Percentiles rank a stretch among this genome's conserved stretches.
Evolutionary conservation across 768 basidiomycete species (phyloP).

Genomic region (Sarcomyxa edulis): DNA sequence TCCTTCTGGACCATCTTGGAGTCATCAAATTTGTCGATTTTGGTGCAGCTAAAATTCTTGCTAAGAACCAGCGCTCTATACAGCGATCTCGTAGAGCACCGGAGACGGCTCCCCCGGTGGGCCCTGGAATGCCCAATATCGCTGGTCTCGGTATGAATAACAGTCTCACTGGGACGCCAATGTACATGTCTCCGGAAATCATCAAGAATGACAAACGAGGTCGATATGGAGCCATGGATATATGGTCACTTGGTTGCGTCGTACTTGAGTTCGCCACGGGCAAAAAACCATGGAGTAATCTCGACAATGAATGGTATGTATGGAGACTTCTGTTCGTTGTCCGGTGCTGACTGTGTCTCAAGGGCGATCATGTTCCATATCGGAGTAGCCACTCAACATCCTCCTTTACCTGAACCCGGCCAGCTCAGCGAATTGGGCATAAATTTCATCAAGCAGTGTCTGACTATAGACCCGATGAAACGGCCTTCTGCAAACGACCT

Average conservation of each 20-base stretch:
- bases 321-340: neutral
- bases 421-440: slow-evolving; percentile 89
- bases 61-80: slow-evolving; percentile 82
- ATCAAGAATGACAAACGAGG: slow-evolving; percentile 92
- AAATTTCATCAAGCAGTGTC: slow-evolving; percentile 88
- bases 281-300: slow-evolving; percentile 96
- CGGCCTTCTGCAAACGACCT: slow-evolving; percentile 85
- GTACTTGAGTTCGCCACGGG: slow-evolving; percentile 95
- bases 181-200: slow-evolving; percentile 99
- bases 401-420: slow-evolving; percentile 86
- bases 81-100: slow-evolving; percentile 60
- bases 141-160: slow-evolving; percentile 62
- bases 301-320: slow-evolving; percentile 93
- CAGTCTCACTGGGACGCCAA: slow-evolving; percentile 93
- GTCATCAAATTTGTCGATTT: slow-evolving; percentile 98
- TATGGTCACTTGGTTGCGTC: slow-evolving; percentile 98
- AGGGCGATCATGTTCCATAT: slow-evolving; percentile 99
- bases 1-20: slow-evolving; percentile 83
- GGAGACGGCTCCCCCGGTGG: slow-evolving; percentile 28
- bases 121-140: slow-evolving; percentile 24
- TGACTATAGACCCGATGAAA: slow-evolving; percentile 79
- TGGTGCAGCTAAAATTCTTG: slow-evolving; percentile 94
- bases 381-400: slow-evolving; percentile 93
- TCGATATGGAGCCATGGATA: slow-evolving; percentile 92
- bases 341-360: slow-evolving; percentile 6